These are phyloP conservation scores for Ogataea nitratoaversa DNA, from an alignment of 805 yeast genomes.

Conservation along the genomic window DNA sequence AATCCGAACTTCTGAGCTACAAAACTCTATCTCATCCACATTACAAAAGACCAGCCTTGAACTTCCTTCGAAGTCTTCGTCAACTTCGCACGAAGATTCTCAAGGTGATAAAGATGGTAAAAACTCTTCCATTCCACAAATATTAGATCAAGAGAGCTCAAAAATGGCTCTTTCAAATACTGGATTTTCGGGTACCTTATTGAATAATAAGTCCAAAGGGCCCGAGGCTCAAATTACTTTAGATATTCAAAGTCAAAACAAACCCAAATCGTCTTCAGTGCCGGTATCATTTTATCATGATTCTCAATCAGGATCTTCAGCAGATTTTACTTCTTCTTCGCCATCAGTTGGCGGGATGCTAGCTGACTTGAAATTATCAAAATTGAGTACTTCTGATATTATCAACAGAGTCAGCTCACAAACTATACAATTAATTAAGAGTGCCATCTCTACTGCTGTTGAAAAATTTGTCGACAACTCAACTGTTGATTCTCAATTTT, in stretches of 20 bases:
- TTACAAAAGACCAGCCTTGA: too few relatives aligned
- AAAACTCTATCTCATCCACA: not conserved
- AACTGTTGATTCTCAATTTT: slow-evolving; percentile 3
- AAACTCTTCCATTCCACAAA: not conserved
- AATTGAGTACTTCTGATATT: slow-evolving; percentile 9
- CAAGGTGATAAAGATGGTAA: not conserved
- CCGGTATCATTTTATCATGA: too few relatives aligned
- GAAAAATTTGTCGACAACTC: not conserved
- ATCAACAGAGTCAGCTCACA: slow-evolving; percentile 10
- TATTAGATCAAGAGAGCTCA: not conserved
- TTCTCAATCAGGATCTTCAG: too few relatives aligned
- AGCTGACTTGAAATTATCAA: slow-evolving; percentile 7
- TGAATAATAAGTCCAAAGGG: not conserved
- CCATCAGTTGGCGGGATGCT: not conserved
- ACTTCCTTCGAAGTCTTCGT: not conserved
- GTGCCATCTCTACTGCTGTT: slow-evolving; percentile 12
- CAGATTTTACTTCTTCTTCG: not conserved
- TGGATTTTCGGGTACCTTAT: not conserved
- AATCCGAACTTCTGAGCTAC: not conserved
- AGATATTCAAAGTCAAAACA: too few relatives aligned
- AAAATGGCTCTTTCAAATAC: not conserved
- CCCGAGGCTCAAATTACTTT: not conserved
- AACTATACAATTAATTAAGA: slow-evolving; percentile 12
- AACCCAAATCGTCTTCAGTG: not conserved
- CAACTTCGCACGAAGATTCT: not conserved